Evolutionary conservation across 2,329 filamentous ascomycete species (phyloP).

Genomic region (Aureobasidium pullulans): DNA sequence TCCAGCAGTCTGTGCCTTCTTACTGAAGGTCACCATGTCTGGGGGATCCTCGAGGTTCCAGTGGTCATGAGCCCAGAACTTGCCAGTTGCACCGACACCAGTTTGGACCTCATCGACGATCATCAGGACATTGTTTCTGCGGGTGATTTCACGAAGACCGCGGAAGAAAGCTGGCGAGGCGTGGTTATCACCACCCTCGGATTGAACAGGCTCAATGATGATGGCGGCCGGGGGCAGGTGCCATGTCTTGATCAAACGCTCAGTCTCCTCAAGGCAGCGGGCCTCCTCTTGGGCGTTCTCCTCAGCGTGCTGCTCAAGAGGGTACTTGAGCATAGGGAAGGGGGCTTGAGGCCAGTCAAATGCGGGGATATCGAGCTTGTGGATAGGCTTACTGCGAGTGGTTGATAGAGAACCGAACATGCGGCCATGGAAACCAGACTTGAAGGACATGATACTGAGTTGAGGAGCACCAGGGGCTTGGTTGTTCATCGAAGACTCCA

Average conservation of each 20-base stretch:
- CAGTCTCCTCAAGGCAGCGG: constrained; percentile 71
- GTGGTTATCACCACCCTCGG: constrained; percentile 88
- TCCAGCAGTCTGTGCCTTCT: constrained; percentile 86
- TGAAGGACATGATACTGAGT: constrained; percentile 80
- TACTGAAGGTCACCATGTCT: constrained; percentile 88
- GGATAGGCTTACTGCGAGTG: constrained; percentile 82
- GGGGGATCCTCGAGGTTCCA: constrained; percentile 74
- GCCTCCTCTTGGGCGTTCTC: constrained; percentile 74
- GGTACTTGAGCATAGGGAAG: constrained; percentile 78
- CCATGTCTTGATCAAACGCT: constrained; percentile 69
- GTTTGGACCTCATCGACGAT: constrained; percentile 93
- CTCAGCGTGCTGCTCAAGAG: constrained; percentile 64
- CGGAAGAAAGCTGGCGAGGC: constrained; percentile 78
- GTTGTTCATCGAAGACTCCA: constrained; percentile 69
- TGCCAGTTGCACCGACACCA: constrained; percentile 79
- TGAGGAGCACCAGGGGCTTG: constrained; percentile 67
- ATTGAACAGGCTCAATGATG: constrained; percentile 81
- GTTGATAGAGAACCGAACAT: constrained; percentile 79
- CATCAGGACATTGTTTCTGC: constrained; percentile 66
- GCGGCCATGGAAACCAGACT: constrained; percentile 77
- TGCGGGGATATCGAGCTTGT: constrained; percentile 86
- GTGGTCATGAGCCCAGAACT: constrained; percentile 93
- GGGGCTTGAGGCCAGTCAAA: constrained; percentile 94
- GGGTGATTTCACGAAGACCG: constrained; percentile 68
- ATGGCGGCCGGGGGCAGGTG: constrained; percentile 71